Conservation (phyloP, 441 rosid genomes). For the Gossypium schwendimanii region DNA sequence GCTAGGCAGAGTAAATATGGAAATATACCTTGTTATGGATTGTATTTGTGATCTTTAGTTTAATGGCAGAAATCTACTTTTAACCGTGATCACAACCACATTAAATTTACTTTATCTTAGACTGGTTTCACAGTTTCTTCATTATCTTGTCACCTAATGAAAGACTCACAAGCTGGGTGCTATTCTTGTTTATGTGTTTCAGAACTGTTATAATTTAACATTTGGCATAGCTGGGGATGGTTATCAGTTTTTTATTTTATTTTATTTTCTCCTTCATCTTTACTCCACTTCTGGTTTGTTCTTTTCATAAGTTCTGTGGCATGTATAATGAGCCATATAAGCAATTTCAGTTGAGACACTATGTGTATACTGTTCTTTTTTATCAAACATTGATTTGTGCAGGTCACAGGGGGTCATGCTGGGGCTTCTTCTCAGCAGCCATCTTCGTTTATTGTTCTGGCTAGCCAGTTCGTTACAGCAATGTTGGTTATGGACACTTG, state of each 20-base stretch:
- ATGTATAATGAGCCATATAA: not conserved
- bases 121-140: not conserved
- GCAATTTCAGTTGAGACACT: not conserved
- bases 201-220: not conserved
- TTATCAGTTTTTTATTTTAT: not conserved
- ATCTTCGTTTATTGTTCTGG: slow-evolving; percentile 43
- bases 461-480: slow-evolving; percentile 56
- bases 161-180: not conserved
- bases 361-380: not conserved
- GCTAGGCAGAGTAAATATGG: not conserved
- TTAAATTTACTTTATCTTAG: not conserved
- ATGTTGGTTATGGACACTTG: slow-evolving; percentile 87
- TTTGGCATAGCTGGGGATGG: not conserved
- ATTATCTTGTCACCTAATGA: not conserved
- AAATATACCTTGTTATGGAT: not conserved
- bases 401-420: slow-evolving; percentile 63
- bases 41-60: not conserved
- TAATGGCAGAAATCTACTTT: not conserved
- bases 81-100: slow-evolving; percentile 18
- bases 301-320: not conserved
- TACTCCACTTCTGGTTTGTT: not conserved
- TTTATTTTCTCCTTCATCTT: not conserved
- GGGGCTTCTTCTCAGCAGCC: slow-evolving; percentile 27
- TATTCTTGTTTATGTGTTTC: not conserved
- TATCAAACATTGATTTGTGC: slow-evolving; percentile 1